phyloP scores from a whole-genome alignment of 2,329 filamentous ascomycete species.

The Pseudogymnoascus sp. region DNA sequence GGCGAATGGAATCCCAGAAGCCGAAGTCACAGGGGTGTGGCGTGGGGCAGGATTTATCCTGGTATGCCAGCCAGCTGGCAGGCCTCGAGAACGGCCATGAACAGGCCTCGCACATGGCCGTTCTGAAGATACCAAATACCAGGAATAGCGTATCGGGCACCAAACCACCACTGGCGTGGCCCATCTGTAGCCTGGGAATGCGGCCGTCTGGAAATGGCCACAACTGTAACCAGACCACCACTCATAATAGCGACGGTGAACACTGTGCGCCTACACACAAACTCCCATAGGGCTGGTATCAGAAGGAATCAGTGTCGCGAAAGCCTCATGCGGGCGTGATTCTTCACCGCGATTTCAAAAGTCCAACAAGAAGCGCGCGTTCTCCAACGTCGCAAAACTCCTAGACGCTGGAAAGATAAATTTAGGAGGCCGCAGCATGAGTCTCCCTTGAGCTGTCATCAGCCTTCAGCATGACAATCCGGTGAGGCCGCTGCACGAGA shows the following conservation, averaged over 20 bases:
- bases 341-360: background rate
- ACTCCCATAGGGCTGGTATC: conserved; percentile 2
- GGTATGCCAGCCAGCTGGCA: conserved; percentile 3
- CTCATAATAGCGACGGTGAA: background rate
- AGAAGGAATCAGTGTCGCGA: background rate
- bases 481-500: no score
- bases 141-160: background rate
- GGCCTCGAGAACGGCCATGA: background rate
- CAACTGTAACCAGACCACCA: background rate
- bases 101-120: background rate
- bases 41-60: background rate
- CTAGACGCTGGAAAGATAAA: background rate
- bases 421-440: conserved; percentile 2
- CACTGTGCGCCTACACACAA: background rate
- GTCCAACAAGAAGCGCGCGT: background rate
- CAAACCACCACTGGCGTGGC: background rate
- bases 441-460: background rate
- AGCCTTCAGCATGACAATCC: no score
- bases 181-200: background rate
- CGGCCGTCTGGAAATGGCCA: background rate
- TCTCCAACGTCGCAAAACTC: background rate
- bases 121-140: background rate
- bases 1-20: conserved; percentile 5
- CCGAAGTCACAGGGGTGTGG: background rate
- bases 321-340: background rate